Conservation (phyloP, 192 early-diverging fungal genomes). For the Phlyctochytrium planicorne region DNA sequence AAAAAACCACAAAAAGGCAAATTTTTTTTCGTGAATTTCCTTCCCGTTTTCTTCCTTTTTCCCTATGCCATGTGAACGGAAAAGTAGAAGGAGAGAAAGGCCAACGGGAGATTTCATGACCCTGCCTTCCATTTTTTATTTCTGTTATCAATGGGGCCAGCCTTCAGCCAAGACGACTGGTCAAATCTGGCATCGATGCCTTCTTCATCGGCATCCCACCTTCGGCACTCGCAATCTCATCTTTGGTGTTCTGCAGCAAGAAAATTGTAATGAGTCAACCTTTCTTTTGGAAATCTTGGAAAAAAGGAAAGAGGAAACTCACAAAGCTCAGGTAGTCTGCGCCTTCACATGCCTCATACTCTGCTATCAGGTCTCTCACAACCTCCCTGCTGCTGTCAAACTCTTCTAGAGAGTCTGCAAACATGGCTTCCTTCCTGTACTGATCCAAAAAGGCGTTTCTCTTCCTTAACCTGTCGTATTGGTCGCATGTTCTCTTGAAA, state of each 20-base stretch:
- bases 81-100: no score
- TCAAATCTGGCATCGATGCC: not conserved
- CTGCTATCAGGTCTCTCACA: conserved; percentile 87
- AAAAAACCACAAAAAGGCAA: no score
- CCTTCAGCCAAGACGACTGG: not conserved
- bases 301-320: conserved; percentile 18
- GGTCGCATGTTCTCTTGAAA: conserved; percentile 87
- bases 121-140: no score
- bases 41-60: no score
- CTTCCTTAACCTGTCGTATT: conserved; percentile 91
- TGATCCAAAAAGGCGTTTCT: conserved; percentile 96
- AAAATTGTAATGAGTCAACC: no score
- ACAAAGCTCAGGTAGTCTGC: conserved; percentile 73
- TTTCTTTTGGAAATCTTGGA: no score
- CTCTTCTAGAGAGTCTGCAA: conserved; percentile 77
- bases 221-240: no score
- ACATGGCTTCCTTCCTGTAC: conserved; percentile 73
- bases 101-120: no score
- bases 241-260: no score
- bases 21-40: no score
- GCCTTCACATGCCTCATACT: conserved; percentile 93
- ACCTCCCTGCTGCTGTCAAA: conserved; percentile 89
- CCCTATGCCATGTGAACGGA: no score
- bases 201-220: not conserved
- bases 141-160: no score